phyloP scores from a whole-genome alignment of 2,329 filamentous ascomycete species.

The Diaporthe sp. region DNA sequence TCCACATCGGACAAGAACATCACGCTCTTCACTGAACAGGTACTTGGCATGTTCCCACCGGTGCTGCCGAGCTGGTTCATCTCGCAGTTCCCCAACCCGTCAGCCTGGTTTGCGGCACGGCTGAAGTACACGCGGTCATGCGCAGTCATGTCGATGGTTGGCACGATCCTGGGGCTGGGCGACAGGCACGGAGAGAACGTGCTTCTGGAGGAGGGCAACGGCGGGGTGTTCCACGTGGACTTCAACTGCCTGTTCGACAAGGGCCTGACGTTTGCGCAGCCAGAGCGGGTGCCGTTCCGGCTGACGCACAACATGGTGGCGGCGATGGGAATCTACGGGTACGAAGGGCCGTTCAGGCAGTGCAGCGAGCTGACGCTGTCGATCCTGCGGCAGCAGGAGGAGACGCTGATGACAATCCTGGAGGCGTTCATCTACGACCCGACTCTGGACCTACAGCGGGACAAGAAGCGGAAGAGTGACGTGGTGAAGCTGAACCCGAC shows the following conservation, averaged over 20 bases:
- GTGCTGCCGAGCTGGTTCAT: conserved; percentile 96
- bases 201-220: conserved; percentile 91
- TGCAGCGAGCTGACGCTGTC: conserved; percentile 90
- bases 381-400: conserved; percentile 90
- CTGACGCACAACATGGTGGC: conserved; percentile 99
- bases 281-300: conserved; percentile 94
- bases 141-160: conserved; percentile 99
- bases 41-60: conserved; percentile 79
- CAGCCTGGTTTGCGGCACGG: conserved; percentile 90
- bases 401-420: conserved; percentile 96
- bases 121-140: conserved; percentile 92
- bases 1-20: conserved; percentile 70
- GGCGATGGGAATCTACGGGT: conserved; percentile 94
- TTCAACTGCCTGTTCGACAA: conserved; percentile 99
- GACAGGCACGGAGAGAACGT: conserved; percentile 99
- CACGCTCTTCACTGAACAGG: conserved; percentile 77
- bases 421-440: conserved; percentile 98
- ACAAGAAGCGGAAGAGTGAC: conserved; percentile 71
- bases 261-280: conserved; percentile 93
- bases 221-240: conserved; percentile 96
- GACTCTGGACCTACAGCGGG: conserved; percentile 88
- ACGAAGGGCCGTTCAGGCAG: conserved; percentile 92
- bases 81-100: conserved; percentile 93
- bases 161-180: conserved; percentile 91
- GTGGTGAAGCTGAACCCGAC: conserved; percentile 68